Evolutionary conservation across 2,329 filamentous ascomycete species (phyloP), one percentile per base, ranked within the genome.

Genomic region (Lomentospora prolificans): DNA sequence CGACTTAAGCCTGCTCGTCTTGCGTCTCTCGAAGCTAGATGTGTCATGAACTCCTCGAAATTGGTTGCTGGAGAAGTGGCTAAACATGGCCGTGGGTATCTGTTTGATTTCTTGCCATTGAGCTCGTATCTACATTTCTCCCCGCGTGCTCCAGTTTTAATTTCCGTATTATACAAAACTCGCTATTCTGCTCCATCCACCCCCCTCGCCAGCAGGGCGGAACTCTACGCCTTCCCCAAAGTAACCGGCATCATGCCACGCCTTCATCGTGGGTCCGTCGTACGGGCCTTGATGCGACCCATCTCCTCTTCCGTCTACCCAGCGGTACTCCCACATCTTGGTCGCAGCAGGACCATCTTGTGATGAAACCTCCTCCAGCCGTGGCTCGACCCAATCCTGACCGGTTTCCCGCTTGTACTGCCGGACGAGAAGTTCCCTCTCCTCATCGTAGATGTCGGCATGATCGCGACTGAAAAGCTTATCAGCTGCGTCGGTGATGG

Each of bases 171-270:
- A 81, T 61, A 73, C 69, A 69, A 85, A 85, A 53, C 66, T 67
- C 39, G 71, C 74, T 14, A 73, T 67, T 53, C 70, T 69, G 57
- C 65, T 76, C 84, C 84, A 87, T 9, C 69, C 68, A 22, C 70
- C 74, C 24, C 78, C 77, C 50, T 78, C 75, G 9, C 79, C 81
- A 5, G 72, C 78, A 58, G 71, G 75, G 60, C 84, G 79, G 63
- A 92, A 91, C 66, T 91, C 92, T 24, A 96, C 90, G 0, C 89
- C 89, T 60, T 94, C 86, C 10, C 85, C 87, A 70, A 99, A 99
- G 67, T 97, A 97, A 2, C 94, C 94, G 24, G 90, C 90, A 59
- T 89, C 84, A 62, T 87, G 84, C 94, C 94, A 99, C 2, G 89
- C 87, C 63, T 84, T 82, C 94, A 99, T 97, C 36, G 86, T 92